Conservation (phyloP, 306 rosid genomes). For the Nissolia schottii region DNA sequence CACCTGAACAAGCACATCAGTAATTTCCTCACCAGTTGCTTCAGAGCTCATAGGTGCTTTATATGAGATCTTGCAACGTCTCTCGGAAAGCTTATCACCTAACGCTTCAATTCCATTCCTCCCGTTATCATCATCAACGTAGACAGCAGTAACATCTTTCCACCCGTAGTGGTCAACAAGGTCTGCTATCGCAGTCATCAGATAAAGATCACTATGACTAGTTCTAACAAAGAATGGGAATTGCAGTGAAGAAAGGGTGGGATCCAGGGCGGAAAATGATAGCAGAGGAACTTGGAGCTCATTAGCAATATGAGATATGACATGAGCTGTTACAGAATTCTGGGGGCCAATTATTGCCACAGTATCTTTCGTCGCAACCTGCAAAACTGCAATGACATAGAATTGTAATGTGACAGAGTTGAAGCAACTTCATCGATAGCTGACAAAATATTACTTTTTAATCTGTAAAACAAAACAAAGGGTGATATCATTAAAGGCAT, state of each 20-base stretch:
- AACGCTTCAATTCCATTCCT: conserved; percentile 78
- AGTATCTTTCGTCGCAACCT: conserved; percentile 63
- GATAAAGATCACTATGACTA: conserved; percentile 62
- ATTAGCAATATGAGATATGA: conserved; percentile 80
- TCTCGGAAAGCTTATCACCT: conserved; percentile 75
- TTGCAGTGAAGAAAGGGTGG: conserved; percentile 83
- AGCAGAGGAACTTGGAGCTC: conserved; percentile 87
- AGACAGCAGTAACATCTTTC: conserved; percentile 87
- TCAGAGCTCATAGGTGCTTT: conserved; percentile 64
- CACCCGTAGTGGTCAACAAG: conserved; percentile 61
- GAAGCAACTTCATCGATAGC: background rate
- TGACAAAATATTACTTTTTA: conserved; percentile 6
- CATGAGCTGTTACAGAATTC: conserved; percentile 79
- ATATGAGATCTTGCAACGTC: conserved; percentile 71
- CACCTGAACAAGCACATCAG: conserved; percentile 71
- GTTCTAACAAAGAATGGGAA: conserved; percentile 87
- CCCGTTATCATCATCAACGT: conserved; percentile 80
- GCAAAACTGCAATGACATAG: conserved; percentile 55
- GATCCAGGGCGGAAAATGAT: conserved; percentile 77
- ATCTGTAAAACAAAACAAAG: background rate
- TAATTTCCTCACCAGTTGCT: conserved; percentile 50
- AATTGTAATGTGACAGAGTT: conserved; percentile 13
- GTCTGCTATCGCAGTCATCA: conserved; percentile 88
- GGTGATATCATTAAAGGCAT: conserved; percentile 28
- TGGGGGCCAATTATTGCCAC: conserved; percentile 97